phyloP scores from a whole-genome alignment of 2,329 filamentous ascomycete genomes.

The Ascochyta pisi region DNA sequence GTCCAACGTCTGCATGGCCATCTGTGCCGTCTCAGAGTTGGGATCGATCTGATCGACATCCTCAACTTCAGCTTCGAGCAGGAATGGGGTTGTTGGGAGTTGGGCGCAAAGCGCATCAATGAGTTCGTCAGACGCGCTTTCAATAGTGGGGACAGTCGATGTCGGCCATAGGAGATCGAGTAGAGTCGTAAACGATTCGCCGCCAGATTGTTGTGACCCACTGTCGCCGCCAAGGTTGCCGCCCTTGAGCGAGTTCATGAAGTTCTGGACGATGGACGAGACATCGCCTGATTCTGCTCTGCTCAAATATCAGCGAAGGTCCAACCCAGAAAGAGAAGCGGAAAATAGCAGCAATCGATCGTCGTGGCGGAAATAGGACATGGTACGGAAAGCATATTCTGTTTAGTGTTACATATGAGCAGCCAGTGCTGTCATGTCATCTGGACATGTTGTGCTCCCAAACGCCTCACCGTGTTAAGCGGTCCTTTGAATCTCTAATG shows the following conservation, averaged over 20 bases:
- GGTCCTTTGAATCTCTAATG: constrained; percentile 22
- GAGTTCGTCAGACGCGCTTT: constrained; percentile 67
- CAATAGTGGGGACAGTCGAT: constrained; percentile 78
- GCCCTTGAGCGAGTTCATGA: constrained; percentile 80
- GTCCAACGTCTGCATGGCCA: constrained; percentile 76
- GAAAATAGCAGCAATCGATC: constrained; percentile 25
- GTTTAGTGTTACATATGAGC: constrained; percentile 46
- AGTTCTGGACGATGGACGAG: constrained; percentile 81
- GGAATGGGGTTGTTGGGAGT: constrained; percentile 78
- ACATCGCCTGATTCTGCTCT: constrained; percentile 68
- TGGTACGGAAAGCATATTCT: constrained; percentile 42
- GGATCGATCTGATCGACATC: constrained; percentile 70
- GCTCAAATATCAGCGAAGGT: constrained; percentile 31
- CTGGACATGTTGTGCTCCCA: constrained; percentile 32
- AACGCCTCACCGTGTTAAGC: constrained; percentile 43
- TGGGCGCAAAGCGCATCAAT: constrained; percentile 78
- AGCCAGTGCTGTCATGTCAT: constrained; percentile 32
- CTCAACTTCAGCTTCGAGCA: constrained; percentile 74
- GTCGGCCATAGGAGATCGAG: constrained; percentile 82
- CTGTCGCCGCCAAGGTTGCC: constrained; percentile 50
- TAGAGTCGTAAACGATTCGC: constrained; percentile 80
- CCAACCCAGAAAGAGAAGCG: constrained; percentile 10
- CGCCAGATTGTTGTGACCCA: constrained; percentile 43
- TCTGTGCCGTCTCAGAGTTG: constrained; percentile 70
- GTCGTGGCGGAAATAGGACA: constrained; percentile 39